These are phyloP conservation scores for Chrysanthemum lavandulifolium DNA, from an alignment of 129 eudicot species.

Conservation along the genomic window DNA sequence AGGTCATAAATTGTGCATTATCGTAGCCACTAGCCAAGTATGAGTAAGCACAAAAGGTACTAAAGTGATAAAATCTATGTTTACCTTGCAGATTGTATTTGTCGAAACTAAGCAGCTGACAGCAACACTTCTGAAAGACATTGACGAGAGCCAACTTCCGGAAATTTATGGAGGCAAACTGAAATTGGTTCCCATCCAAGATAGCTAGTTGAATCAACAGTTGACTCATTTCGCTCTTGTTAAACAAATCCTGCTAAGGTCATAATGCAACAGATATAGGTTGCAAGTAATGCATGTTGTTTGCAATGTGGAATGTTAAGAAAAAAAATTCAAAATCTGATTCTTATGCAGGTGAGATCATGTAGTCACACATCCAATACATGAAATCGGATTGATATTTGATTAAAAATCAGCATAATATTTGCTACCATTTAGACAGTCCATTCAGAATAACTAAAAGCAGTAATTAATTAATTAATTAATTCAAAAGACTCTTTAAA, in stretches of 20 bases:
- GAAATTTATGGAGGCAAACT: constrained; percentile 77
- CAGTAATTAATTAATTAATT: too few relatives aligned
- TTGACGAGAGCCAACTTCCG: constrained; percentile 91
- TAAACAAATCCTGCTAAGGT: constrained; percentile 13
- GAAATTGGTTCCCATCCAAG: constrained; percentile 70
- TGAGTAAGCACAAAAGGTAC: not conserved
- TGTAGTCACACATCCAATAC: not conserved
- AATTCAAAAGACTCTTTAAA: too few relatives aligned
- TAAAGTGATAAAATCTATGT: not conserved
- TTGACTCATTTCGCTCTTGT: constrained; percentile 13
- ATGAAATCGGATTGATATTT: too few relatives aligned
- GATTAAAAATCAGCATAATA: too few relatives aligned
- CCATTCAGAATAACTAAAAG: too few relatives aligned
- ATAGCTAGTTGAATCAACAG: constrained; percentile 43
- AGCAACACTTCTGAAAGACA: constrained; percentile 69
- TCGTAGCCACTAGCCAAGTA: not conserved
- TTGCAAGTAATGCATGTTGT: constrained; percentile 5
- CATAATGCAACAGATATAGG: constrained; percentile 18
- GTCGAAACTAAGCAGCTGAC: constrained; percentile 60
- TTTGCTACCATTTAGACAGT: too few relatives aligned
- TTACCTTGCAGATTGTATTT: constrained; percentile 67
- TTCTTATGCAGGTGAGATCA: not conserved
- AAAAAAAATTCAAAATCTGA: not conserved
- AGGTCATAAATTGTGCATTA: not conserved
- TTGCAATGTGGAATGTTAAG: constrained; percentile 8